Evolutionary conservation across 139 green algal species (phyloP).

Genomic region (Zygnema circumcarinatum): DNA sequence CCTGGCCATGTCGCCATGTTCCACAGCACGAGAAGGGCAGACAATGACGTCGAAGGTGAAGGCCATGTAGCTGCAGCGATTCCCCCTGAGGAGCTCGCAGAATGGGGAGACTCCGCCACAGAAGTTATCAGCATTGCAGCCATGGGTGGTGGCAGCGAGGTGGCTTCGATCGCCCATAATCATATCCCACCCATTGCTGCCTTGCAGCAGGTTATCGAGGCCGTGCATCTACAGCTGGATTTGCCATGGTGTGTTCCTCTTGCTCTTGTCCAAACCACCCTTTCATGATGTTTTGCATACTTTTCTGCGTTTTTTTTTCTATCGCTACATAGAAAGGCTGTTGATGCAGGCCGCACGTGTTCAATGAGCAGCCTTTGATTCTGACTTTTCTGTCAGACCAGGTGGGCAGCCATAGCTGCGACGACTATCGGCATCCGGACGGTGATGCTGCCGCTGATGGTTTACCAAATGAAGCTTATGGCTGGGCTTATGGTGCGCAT

Average conservation of each 20-base stretch:
- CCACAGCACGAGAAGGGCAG: not conserved
- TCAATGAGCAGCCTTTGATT: not conserved
- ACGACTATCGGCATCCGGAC: slow-evolving; percentile 69
- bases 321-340: too few species aligned
- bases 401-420: slow-evolving; percentile 70
- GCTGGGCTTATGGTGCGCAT: slow-evolving; percentile 68
- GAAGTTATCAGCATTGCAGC: not conserved
- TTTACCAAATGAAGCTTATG: slow-evolving; percentile 73
- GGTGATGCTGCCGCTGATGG: slow-evolving; percentile 71
- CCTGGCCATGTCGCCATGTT: not conserved
- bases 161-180: not conserved
- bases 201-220: not conserved
- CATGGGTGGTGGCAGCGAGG: not conserved
- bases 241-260: not conserved
- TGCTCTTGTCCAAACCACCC: not conserved
- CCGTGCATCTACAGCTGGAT: not conserved
- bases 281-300: not conserved
- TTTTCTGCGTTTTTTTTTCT: not conserved
- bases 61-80: not conserved
- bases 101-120: not conserved
- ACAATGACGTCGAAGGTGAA: not conserved
- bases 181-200: not conserved
- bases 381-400: not conserved
- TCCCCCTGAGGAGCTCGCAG: not conserved
- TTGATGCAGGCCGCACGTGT: not conserved